Percentiles rank a stretch among this genome's conserved stretches.
These are phyloP conservation scores for Silene latifolia DNA, from an alignment of 148 eudicot species.

Conservation along the genomic window DNA sequence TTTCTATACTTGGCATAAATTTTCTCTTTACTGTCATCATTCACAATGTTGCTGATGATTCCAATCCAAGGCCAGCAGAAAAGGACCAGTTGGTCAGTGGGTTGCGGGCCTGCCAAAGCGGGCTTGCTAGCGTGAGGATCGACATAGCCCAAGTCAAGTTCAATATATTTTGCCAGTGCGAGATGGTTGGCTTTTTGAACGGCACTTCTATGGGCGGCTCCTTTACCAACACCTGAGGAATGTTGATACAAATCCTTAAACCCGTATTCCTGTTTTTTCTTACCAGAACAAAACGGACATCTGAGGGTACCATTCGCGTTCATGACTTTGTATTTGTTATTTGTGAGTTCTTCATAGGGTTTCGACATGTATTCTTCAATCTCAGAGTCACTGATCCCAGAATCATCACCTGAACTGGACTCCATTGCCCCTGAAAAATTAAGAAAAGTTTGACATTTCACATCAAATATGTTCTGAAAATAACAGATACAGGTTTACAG, in stretches of 20 bases:
- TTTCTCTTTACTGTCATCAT: conserved; percentile 37
- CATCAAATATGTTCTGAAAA: background rate
- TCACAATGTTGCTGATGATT: conserved; percentile 50
- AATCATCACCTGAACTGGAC: conserved; percentile 56
- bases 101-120: conserved; percentile 23
- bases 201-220: conserved; percentile 49
- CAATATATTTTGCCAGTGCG: conserved; percentile 51
- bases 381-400: conserved; percentile 81
- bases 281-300: conserved; percentile 82
- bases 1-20: conserved; percentile 45
- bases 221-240: conserved; percentile 62
- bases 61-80: conserved; percentile 82
- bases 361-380: conserved; percentile 62
- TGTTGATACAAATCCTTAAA: conserved; percentile 66
- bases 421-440: conserved; percentile 32
- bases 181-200: conserved; percentile 64
- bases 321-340: conserved; percentile 48
- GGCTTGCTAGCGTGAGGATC: conserved; percentile 17
- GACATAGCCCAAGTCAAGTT: conserved; percentile 35
- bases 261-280: conserved; percentile 79
- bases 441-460: background rate
- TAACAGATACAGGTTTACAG: background rate
- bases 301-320: conserved; percentile 51
- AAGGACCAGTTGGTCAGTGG: conserved; percentile 31
- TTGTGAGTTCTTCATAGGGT: conserved; percentile 52